A percentile compares a stretch with the other conserved stretches of the same genome.
Conservation (phyloP, 768 basidiomycete species). For the Serpula lacrymans region DNA sequence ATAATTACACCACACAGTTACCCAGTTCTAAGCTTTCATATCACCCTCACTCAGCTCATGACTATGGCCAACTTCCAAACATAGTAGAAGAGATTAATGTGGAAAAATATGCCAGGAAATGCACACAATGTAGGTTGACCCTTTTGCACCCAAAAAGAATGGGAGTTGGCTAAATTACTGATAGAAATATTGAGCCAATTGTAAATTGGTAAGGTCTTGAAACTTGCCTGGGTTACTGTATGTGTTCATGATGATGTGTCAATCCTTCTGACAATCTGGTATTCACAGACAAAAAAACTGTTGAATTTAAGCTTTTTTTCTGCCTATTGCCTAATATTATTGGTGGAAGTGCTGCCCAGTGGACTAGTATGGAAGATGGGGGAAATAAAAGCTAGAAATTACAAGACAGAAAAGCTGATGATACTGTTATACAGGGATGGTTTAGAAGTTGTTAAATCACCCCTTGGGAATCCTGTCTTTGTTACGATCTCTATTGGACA, state of each 20-base stretch:
- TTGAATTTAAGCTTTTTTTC: slow-evolving; percentile 21
- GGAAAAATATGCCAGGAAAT: slow-evolving; percentile 18
- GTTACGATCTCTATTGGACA: too few relatives aligned
- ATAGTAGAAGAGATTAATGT: slow-evolving; percentile 25
- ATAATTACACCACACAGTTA: too few relatives aligned
- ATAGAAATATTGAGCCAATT: slow-evolving; percentile 18
- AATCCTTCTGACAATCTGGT: slow-evolving; percentile 6
- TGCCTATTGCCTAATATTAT: slow-evolving; percentile 22
- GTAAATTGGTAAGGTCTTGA: slow-evolving; percentile 29
- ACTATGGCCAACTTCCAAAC: slow-evolving; percentile 11
- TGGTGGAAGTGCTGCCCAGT: slow-evolving; percentile 23
- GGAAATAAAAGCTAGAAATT: slow-evolving; percentile 5
- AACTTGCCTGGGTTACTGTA: too few relatives aligned
- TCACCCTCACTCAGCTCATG: too few relatives aligned
- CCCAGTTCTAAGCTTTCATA: too few relatives aligned
- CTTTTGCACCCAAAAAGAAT: slow-evolving; percentile 27
- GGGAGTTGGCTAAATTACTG: slow-evolving; percentile 31
- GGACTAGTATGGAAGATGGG: slow-evolving; percentile 23
- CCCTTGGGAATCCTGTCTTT: slow-evolving; percentile 25
- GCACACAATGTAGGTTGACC: slow-evolving; percentile 28
- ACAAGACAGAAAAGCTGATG: slow-evolving; percentile 20
- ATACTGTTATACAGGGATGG: slow-evolving; percentile 25
- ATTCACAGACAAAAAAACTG: slow-evolving; percentile 13
- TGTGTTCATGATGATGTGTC: slow-evolving; percentile 17
- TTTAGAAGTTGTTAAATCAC: slow-evolving; percentile 22